Base-by-base conservation (phyloP, 2,329 filamentous ascomycete genomes). In the Arachnopeziza araneosa region DNA sequence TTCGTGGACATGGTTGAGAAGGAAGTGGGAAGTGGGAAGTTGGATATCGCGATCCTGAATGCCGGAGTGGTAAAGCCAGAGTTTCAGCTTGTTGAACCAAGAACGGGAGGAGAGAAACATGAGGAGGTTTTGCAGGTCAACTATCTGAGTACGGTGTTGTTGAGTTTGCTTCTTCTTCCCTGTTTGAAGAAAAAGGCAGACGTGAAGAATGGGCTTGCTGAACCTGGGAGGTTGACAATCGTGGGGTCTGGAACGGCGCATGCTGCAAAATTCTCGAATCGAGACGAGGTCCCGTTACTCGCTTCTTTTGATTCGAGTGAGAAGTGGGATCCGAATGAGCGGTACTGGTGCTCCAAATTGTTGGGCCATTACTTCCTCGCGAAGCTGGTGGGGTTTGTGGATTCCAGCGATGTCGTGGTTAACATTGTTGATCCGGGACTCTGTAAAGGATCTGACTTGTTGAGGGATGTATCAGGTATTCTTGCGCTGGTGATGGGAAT, bases 1-100 rank as follows among this genome's bases (percentile, higher is more conserved):
- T 83, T 83, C 58, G 74, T 70, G 0, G 57, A 58, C 0, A 71
- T 73, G 2, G 71, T 72, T 12, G 64, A 72, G 7, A 70, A 56
- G n/a, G 52, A 57, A 2, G 21, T 55, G 24, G 30, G 30, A 7
- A 14, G 30, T 19, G 12, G 17, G 17, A 12, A 12, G 12, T 14
- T 44, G 17, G 36, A 44, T 54, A 23, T 49, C 30, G 10, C 17
- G 12, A 17, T 44, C 12, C 12, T 44, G 36, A 44, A 44, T 44
- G 36, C 36, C 6, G 36, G 36, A 9, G 4, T 30, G 26, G 26
- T 30, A 9, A 30, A 30, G 26, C 26, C 26, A 9, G 26, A 30
- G 9, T 44, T 17, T 44, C 14, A 44, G 17, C 2, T 44, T 44
- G 17, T 14, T 19, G 36, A n/a, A n/a, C n/a, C n/a, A n/a, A n/a